Evolutionary conservation across 2,329 filamentous ascomycete species (phyloP), one percentile per base, ranked within the genome.

Genomic region (Clonostachys chloroleuca): DNA sequence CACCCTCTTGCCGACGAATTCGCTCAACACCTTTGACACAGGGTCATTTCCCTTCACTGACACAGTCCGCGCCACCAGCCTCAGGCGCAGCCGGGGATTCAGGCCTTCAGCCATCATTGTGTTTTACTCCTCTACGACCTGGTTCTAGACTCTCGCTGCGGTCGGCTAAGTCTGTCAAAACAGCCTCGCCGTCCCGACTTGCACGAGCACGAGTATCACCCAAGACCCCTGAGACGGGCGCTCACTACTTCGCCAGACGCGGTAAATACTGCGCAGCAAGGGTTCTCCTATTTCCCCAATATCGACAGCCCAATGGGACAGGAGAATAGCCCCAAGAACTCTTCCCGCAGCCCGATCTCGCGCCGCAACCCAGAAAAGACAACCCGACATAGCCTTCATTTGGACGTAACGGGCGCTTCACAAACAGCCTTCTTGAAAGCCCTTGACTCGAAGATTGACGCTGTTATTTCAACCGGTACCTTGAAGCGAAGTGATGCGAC

Each of bases 401-500:
- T 82, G 34, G 81, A 84, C 57, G 67, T 77, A 40, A 72, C 77
- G 4, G 77, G 74, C 34, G 72, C 78, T 20, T 73, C 77, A 5
- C 74, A 78, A 52, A 68, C 73, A 50, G 66, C 70, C 13, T 65
- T 78, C 34, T 65, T 78, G 40, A 77, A 77, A 52, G 63, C 79
- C n/a, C 60, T 74, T 14, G 78, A 82, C 45, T 63, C 63, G 16
- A 70, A 66, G 43, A 55, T 47, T 44, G 62, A 67, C 33, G 57
- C 56, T 46, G 53, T 58, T 43, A 54, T 61, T 35, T 61, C 57
- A 34, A 84, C 86, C 6, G 96, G 92, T 62, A 92, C 92, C 6
- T 72, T 97, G 56, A 96, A 97, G 76, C 84, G 94, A 57, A 92
- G 87, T 60, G 92, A 97, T 70, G 86, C 88, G 40, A 86, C 86